Conservation (phyloP, 306 rosid species). For the Medicago ruthenica region DNA sequence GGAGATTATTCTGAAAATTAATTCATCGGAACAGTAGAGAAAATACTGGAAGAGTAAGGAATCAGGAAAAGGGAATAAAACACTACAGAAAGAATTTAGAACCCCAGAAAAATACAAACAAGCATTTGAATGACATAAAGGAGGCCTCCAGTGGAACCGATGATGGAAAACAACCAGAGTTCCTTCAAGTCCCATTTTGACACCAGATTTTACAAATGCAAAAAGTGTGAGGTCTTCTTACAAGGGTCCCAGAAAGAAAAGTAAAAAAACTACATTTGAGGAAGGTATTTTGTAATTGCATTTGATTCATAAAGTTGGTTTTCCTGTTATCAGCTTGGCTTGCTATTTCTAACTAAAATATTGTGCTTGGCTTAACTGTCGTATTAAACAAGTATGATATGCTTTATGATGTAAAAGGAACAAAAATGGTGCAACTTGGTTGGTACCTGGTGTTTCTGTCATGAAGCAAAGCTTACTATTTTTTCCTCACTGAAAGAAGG, state of each 20-base stretch:
- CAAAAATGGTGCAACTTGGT: constrained; percentile 23
- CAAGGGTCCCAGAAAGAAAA: constrained; percentile 65
- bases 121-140: constrained; percentile 67
- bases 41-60: constrained; percentile 50
- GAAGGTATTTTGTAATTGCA: constrained; percentile 53
- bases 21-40: constrained; percentile 48
- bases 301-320: constrained; percentile 30
- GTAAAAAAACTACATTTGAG: constrained; percentile 62
- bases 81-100: constrained; percentile 55
- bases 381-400: constrained; percentile 31
- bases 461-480: constrained; percentile 22
- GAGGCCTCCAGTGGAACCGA: constrained; percentile 86
- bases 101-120: constrained; percentile 54
- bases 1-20: constrained; percentile 52
- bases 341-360: constrained; percentile 34
- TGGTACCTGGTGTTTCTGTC: constrained; percentile 29
- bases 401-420: constrained; percentile 10
- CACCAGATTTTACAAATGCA: constrained; percentile 53
- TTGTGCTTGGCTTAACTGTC: constrained; percentile 32
- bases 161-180: constrained; percentile 59
- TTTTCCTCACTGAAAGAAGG: constrained; percentile 14
- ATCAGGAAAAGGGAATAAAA: constrained; percentile 57
- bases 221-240: constrained; percentile 58
- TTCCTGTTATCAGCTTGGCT: constrained; percentile 36
- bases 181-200: constrained; percentile 58